Base-by-base conservation (phyloP, 805 yeast genomes). In the Jamesozyma spencerorum region DNA sequence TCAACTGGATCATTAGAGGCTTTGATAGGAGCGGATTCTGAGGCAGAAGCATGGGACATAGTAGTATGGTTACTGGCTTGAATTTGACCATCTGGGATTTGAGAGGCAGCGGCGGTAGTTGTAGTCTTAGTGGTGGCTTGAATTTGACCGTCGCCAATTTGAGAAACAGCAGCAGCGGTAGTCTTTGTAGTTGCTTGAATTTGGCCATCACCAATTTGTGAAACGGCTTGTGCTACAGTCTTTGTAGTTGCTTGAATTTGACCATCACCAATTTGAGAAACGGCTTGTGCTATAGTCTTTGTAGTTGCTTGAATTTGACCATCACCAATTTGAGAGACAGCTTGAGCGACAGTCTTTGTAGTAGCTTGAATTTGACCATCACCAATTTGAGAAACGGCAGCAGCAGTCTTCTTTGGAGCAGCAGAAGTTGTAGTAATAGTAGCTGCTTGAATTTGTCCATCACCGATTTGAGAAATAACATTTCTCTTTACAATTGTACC, bases 81-180 rank as follows among this genome's bases (percentile, higher is more conserved):
- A 7, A 22, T 22, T 22, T 22, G 26, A 22, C 26, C 26, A 22
- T 22, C 38, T 18, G 27, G 27, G 28, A 36, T 36, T 29, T 36
- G 38, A 20, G 38, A 36, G 22, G 41, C 54, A 46, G 48, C 63
- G 48, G 39, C 34, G 17, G n/a, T 18, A 15, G 38, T 35, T 32
- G 32, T 18, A 36, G 38, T 35, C 38, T 35, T 35, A 44, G 67
- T 60, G 42, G 55, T 34, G 17, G 57, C 40, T 60, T 75, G 79
- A 54, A 74, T 64, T 62, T 75, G 79, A 52, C 79, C 79, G 50
- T 75, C 81, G 47, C 70, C 69, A 43, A 75, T 74, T 61, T 74
- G 80, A 43, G 74, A 62, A 37, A 75, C 62, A 38, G 64, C 70
- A 14, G 58, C 43, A 37, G 65, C 64, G 58, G 52, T 26, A 62